Evolutionary conservation across 2,329 filamentous ascomycete genomes (phyloP).

Genomic region (Aspergillus clavatus): DNA sequence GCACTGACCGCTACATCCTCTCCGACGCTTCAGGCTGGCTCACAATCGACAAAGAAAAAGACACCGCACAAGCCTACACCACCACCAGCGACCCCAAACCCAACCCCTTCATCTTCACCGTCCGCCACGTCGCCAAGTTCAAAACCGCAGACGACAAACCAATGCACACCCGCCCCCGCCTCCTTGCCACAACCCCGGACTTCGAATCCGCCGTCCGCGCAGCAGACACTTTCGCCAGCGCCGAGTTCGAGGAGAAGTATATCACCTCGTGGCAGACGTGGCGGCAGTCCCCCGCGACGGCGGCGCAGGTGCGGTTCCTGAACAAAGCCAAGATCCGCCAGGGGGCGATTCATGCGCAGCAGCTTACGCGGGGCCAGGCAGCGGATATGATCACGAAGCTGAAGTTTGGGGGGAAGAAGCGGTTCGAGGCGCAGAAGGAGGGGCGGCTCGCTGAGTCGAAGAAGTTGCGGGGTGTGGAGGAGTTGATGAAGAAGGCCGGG

Average conservation of each 20-base stretch:
- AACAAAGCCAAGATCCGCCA: constrained; percentile 33
- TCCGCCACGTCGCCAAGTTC: constrained; percentile 31
- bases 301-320: constrained; percentile 44
- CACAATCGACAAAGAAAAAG: constrained; percentile 41
- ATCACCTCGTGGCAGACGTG: constrained; percentile 64
- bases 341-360: constrained; percentile 19
- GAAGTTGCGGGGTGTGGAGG: constrained; percentile 5
- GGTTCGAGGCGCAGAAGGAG: constrained; percentile 48
- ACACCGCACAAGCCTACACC: background rate
- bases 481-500: constrained; percentile 19
- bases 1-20: constrained; percentile 66
- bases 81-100: background rate
- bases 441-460: constrained; percentile 11
- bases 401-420: constrained; percentile 70
- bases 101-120: constrained; percentile 22
- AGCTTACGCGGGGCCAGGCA: constrained; percentile 74
- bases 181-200: constrained; percentile 60
- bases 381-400: constrained; percentile 90
- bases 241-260: constrained; percentile 61
- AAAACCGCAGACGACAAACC: constrained; percentile 30
- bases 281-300: constrained; percentile 61
- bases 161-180: constrained; percentile 64
- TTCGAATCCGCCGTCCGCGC: constrained; percentile 75
- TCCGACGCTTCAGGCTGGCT: constrained; percentile 60
- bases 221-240: constrained; percentile 72